Percentiles rank a stretch among this genome's conserved stretches.
Conservation (phyloP, 129 eudicot genomes). For the Flaveria sonorensis region DNA sequence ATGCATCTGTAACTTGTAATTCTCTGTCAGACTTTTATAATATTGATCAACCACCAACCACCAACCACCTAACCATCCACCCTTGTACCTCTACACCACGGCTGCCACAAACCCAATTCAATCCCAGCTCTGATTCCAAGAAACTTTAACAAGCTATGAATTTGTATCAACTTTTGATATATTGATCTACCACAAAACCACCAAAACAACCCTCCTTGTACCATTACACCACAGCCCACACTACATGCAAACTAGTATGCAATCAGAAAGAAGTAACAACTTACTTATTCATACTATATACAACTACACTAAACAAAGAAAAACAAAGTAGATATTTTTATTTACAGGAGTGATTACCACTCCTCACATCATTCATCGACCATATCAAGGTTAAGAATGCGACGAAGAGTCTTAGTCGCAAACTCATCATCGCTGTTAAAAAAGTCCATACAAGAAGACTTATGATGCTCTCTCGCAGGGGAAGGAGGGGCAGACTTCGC, state of each 20-base stretch:
- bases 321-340: conserved; percentile 43
- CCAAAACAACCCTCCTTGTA: conserved; percentile 38
- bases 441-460: conserved; percentile 32
- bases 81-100: conserved; percentile 8
- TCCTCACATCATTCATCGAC: conserved; percentile 53
- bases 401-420: conserved; percentile 88
- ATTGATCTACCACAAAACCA: neutral
- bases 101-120: neutral
- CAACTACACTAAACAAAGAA: conserved; percentile 41
- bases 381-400: conserved; percentile 88
- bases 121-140: conserved; percentile 6
- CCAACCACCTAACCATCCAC: conserved; percentile 33
- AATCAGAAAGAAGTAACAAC: conserved; percentile 30
- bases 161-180: neutral
- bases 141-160: neutral
- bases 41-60: conserved; percentile 26
- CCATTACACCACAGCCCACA: conserved; percentile 25
- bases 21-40: conserved; percentile 21
- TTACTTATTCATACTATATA: conserved; percentile 51
- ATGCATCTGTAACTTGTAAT: neutral
- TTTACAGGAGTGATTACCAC: conserved; percentile 56
- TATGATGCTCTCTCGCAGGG: conserved; percentile 58
- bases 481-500: conserved; percentile 94
- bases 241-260: conserved; percentile 29
- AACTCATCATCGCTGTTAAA: conserved; percentile 58